These are phyloP conservation scores for Pseudogymnoascus sp. DNA, from an alignment of 2,329 filamentous ascomycete genomes.

Conservation along the genomic window DNA sequence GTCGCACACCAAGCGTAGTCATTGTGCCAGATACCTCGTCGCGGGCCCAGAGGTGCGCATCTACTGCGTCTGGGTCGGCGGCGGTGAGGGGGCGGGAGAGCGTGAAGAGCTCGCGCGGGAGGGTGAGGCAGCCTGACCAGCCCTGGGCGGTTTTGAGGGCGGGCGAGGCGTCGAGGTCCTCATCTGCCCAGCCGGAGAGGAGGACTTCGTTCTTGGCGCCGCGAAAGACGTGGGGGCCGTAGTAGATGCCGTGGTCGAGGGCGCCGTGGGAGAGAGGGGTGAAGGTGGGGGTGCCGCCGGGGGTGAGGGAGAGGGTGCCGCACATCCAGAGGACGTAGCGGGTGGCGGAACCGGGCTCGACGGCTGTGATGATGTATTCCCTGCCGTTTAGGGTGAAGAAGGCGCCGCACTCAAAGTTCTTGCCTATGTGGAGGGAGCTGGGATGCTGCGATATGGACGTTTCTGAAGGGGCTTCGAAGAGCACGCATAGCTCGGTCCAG, in stretches of 20 bases:
- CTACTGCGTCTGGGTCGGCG: not conserved
- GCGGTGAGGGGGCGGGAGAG: constrained; percentile 12
- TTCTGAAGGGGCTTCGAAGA: constrained; percentile 12
- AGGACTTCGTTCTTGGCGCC: constrained; percentile 15
- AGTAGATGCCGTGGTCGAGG: constrained; percentile 17
- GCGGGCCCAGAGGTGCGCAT: not conserved
- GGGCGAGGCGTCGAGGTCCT: constrained; percentile 6
- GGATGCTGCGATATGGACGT: constrained; percentile 11
- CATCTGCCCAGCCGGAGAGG: constrained; percentile 19
- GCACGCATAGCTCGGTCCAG: constrained; percentile 14
- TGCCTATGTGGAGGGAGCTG: constrained; percentile 14
- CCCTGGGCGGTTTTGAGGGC: constrained; percentile 13
- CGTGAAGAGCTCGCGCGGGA: constrained; percentile 17
- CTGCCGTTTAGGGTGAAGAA: constrained; percentile 18
- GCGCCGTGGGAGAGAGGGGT: constrained; percentile 15
- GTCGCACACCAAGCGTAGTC: constrained; percentile 15
- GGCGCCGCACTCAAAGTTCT: constrained; percentile 19
- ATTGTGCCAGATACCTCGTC: constrained; percentile 10
- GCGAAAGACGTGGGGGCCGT: constrained; percentile 18
- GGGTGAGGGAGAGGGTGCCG: not conserved
- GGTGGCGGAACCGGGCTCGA: constrained; percentile 4
- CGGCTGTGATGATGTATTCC: constrained; percentile 16
- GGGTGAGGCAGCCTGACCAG: constrained; percentile 17
- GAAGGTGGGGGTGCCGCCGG: constrained; percentile 15
- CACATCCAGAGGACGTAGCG: not conserved